Evolutionary conservation across 2,329 filamentous ascomycete species (phyloP).

Genomic region (Ophiostoma sp.): DNA sequence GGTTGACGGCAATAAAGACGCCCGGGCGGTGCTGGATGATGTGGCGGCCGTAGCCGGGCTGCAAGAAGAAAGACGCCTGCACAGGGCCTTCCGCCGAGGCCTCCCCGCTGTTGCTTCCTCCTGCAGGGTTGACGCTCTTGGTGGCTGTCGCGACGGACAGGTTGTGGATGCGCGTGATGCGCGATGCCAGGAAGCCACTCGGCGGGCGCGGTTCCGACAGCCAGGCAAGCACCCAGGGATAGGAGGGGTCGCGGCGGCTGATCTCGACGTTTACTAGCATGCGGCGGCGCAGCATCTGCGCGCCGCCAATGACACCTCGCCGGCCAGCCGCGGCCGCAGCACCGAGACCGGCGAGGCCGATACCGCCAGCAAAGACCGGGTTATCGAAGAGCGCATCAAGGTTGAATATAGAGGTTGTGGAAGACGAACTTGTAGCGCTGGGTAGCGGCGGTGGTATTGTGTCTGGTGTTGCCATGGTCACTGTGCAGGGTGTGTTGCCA

Average conservation of each 20-base stretch:
- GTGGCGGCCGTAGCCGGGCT: conserved; percentile 86
- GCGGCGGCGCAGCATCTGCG: conserved; percentile 70
- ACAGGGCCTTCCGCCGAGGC: conserved; percentile 58
- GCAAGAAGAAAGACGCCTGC: conserved; percentile 76
- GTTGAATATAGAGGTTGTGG: conserved; percentile 20
- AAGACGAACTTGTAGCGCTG: not conserved
- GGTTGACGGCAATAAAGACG: conserved; percentile 79
- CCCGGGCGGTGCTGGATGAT: conserved; percentile 73
- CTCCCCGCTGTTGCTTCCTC: conserved; percentile 47
- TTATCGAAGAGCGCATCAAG: conserved; percentile 58
- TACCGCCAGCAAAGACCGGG: conserved; percentile 63
- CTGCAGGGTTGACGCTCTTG: conserved; percentile 42
- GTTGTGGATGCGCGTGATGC: conserved; percentile 56
- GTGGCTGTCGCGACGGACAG: conserved; percentile 51
- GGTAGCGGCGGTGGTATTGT: conserved; percentile 13
- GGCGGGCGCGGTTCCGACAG: conserved; percentile 73
- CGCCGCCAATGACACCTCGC: conserved; percentile 64
- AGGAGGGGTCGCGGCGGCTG: conserved; percentile 86
- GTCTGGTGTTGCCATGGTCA: conserved; percentile 17
- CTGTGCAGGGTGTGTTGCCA: conserved; percentile 11
- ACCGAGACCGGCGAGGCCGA: conserved; percentile 85
- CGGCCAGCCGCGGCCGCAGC: conserved; percentile 76
- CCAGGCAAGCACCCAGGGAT: conserved; percentile 92
- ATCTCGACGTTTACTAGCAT: conserved; percentile 95
- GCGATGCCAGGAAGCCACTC: conserved; percentile 53